These are phyloP conservation scores for Pleurotus pulmonarius DNA, from an alignment of 768 basidiomycete genomes.

Conservation along the genomic window DNA sequence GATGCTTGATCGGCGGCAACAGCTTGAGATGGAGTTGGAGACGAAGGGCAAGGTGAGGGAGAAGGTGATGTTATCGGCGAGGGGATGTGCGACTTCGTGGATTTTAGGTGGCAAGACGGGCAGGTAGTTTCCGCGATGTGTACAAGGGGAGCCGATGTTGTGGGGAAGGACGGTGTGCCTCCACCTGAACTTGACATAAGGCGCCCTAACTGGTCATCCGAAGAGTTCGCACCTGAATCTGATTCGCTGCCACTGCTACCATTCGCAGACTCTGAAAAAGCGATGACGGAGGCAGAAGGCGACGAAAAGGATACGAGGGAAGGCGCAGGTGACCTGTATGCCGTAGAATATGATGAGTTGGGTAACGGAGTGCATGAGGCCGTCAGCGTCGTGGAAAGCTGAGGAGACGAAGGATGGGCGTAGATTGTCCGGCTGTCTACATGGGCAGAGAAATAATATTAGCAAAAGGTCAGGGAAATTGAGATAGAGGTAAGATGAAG, in stretches of 20 bases:
- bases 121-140: not conserved
- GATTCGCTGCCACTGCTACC: not conserved
- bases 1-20: not conserved
- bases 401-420: not conserved
- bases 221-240: not conserved
- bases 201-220: not conserved
- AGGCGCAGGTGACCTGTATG: slow-evolving; percentile 2
- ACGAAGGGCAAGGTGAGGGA: slow-evolving; percentile 5
- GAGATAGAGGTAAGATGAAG: not conserved
- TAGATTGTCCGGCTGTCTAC: not conserved
- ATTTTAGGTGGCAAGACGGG: not conserved
- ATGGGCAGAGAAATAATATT: not conserved
- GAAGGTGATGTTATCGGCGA: slow-evolving; percentile 8
- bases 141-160: not conserved
- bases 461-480: not conserved
- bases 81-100: slow-evolving; percentile 13
- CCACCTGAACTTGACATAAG: not conserved
- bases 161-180: not conserved
- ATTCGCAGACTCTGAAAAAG: not conserved
- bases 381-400: not conserved
- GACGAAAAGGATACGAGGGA: not conserved
- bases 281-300: slow-evolving; percentile 1
- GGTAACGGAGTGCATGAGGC: not conserved
- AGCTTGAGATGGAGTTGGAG: slow-evolving; percentile 3
- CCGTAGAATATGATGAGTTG: not conserved